Evolutionary conservation across 202 grass and related monocot genomes (phyloP), one percentile per base, ranked within the genome.

Genomic region (Saccharum hybrid): DNA sequence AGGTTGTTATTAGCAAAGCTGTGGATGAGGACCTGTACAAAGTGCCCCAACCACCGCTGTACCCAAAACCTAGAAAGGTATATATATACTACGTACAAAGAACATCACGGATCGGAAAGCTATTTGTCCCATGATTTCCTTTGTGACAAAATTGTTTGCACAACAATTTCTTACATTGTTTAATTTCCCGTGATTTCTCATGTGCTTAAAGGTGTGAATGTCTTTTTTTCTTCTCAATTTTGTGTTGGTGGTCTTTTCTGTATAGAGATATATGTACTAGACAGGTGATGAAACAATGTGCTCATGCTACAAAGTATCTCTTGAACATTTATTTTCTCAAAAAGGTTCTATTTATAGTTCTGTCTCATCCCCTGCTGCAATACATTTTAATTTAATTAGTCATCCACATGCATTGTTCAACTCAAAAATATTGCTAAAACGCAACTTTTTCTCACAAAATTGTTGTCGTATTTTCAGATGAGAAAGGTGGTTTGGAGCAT

Each of bases 11-110:
- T 2, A 51, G 40, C 1, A 78, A 23, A 34, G 40, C 84, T 80
- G 83, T 94, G 66, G 86, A 94, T 26, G 88, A 88, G 68, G 91
- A 94, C 78, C 79, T 94, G 42, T 94, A 94, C 84, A 94, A 94
- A 83, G 87, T 94, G 36, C 88, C 91, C 34, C 83, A 84, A 22
- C 48, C 87, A 40, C 86, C 88, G 39, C 6, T 87, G 0, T 71
- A 71, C 70, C 69, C 60, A 18, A 87, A 91, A 75, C 91, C 88
- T 22, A 86, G 60, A 89, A 88, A 71, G 83, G 91, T 93, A 77
- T 13, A 3, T 7, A 6, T 16, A 19, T 10, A 23, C 28, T 11
- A n/a, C 2, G 6, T 7, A 43, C 21, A 57, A 21, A 57, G 2
- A 56, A 56, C 18, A n/a, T 7, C 18, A 49, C 16, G 15, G 49